Evolutionary conservation across 148 eudicot genomes (phyloP).

Genomic region (Cornus controversa): DNA sequence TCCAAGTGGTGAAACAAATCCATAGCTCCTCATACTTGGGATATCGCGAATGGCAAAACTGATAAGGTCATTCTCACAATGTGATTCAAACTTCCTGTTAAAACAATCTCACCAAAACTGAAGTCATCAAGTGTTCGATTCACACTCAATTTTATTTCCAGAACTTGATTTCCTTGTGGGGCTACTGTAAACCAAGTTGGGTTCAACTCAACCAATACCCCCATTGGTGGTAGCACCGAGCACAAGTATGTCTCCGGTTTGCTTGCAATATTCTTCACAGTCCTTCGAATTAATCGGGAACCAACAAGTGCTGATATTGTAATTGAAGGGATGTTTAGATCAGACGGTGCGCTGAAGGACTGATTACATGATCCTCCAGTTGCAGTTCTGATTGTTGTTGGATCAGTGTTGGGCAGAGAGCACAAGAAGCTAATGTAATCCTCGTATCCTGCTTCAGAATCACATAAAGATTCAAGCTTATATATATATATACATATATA

Average conservation of each 20-base stretch:
- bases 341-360: conserved; percentile 56
- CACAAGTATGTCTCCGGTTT: conserved; percentile 66
- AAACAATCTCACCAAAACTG: conserved; percentile 76
- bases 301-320: conserved; percentile 58
- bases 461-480: not conserved
- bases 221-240: conserved; percentile 55
- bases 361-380: conserved; percentile 78
- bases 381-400: conserved; percentile 46
- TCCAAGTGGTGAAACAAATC: not conserved
- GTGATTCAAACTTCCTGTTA: conserved; percentile 79
- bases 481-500: not conserved
- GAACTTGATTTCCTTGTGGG: conserved; percentile 45
- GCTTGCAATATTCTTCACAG: conserved; percentile 49
- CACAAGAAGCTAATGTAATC: conserved; percentile 87
- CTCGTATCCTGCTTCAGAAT: conserved; percentile 48
- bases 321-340: conserved; percentile 86
- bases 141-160: conserved; percentile 59
- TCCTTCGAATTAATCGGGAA: conserved; percentile 37
- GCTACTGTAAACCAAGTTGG: conserved; percentile 72
- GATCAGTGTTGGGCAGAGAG: conserved; percentile 60
- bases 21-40: conserved; percentile 5
- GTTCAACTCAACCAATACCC: conserved; percentile 46
- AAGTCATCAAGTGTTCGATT: conserved; percentile 44
- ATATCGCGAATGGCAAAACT: conserved; percentile 48
- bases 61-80: conserved; percentile 75